A percentile compares a stretch with the other conserved stretches of the same genome.
phyloP scores from a whole-genome alignment of 116 monocot genomes.

The Iris pallida region DNA sequence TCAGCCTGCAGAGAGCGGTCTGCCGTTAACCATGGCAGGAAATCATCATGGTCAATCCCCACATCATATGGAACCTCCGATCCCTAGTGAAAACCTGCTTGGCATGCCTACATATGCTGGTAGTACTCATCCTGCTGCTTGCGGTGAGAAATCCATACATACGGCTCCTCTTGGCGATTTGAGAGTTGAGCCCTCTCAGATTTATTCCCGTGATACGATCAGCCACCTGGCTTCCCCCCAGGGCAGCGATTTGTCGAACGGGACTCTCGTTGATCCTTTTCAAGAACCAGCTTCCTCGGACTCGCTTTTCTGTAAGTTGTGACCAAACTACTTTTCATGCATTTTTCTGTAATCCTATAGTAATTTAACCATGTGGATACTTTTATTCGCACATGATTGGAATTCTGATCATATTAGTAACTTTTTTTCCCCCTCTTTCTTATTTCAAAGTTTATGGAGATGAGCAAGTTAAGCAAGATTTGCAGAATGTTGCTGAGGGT shows the following conservation, averaged over 20 bases:
- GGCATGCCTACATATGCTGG: background rate
- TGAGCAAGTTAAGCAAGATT: slow-evolving; percentile 35
- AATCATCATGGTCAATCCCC: slow-evolving; percentile 7
- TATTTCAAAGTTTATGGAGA: slow-evolving; percentile 13
- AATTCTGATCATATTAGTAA: too few species aligned
- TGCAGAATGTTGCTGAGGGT: slow-evolving; percentile 38
- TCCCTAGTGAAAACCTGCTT: background rate
- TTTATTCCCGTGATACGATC: background rate
- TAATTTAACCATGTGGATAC: background rate
- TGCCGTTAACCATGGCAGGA: slow-evolving; percentile 3
- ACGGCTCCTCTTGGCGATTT: background rate
- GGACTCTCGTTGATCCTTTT: slow-evolving; percentile 13
- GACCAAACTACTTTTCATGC: background rate
- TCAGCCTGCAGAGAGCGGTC: slow-evolving; percentile 4
- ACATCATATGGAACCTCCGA: slow-evolving; percentile 5
- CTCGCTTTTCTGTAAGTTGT: slow-evolving; percentile 13
- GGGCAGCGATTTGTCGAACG: slow-evolving; percentile 14
- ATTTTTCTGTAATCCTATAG: background rate
- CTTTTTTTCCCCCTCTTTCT: background rate
- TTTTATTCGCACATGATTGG: too few species aligned
- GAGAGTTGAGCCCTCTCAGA: slow-evolving; percentile 9
- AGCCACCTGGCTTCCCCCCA: slow-evolving; percentile 5
- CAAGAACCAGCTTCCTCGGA: slow-evolving; percentile 16
- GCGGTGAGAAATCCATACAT: background rate
- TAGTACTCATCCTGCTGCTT: background rate